These are phyloP conservation scores for Quercus parvula DNA, from an alignment of 306 rosid genomes.

Conservation along the genomic window DNA sequence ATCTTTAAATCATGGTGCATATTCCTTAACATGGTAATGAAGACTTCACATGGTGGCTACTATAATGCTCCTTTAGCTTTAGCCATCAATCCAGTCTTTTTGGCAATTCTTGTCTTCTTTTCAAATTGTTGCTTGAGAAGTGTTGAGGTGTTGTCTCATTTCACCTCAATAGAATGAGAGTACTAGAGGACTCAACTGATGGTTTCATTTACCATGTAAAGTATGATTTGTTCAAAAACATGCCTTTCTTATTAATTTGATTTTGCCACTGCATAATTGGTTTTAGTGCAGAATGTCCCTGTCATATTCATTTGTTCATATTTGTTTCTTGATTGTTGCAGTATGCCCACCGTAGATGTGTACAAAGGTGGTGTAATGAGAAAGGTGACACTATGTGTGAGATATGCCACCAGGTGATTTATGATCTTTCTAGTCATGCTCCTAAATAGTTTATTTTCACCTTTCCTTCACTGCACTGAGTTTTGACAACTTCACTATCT, in stretches of 20 bases:
- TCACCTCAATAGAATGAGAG: too few relatives aligned
- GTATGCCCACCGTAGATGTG: conserved; percentile 92
- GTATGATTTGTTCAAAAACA: background rate
- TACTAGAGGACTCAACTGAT: too few relatives aligned
- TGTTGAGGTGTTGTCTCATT: too few relatives aligned
- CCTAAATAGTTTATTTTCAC: background rate
- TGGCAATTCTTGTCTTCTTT: too few relatives aligned
- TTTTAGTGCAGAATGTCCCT: background rate
- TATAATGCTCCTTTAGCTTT: too few relatives aligned
- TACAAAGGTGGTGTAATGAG: conserved; percentile 96
- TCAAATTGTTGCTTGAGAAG: too few relatives aligned
- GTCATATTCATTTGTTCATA: background rate
- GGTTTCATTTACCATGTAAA: too few relatives aligned
- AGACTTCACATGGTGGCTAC: too few relatives aligned
- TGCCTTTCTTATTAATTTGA: too few relatives aligned
- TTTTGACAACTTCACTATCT: background rate
- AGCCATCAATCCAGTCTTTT: too few relatives aligned
- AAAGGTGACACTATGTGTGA: conserved; percentile 91
- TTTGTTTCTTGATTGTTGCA: conserved; percentile 38
- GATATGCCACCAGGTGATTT: conserved; percentile 90
- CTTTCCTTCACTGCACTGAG: background rate
- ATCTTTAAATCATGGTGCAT: too few relatives aligned
- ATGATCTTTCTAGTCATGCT: background rate
- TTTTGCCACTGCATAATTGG: background rate
- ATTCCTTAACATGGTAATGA: too few relatives aligned